phyloP scores from a whole-genome alignment of 2,329 filamentous ascomycete species.

The Aspergillus sp. region DNA sequence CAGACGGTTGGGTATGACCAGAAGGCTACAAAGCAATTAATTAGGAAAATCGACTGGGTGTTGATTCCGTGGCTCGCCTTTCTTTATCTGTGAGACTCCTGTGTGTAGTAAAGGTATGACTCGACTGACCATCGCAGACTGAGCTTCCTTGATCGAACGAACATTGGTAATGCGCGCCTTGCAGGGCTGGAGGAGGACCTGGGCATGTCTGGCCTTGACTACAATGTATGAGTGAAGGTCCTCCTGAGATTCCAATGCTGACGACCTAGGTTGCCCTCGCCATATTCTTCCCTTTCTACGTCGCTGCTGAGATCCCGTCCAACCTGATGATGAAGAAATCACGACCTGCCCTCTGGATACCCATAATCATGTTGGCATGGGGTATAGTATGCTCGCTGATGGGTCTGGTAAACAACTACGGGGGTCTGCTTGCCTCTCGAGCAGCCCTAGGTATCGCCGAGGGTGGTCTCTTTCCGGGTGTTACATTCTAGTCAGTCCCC shows the following conservation, averaged over 20 bases:
- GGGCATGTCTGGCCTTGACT: conserved; percentile 27
- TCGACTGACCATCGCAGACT: background rate
- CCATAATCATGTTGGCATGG: conserved; percentile 48
- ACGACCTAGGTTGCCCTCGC: conserved; percentile 23
- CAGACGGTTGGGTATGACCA: background rate
- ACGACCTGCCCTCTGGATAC: conserved; percentile 54
- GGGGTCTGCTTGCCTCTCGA: conserved; percentile 51
- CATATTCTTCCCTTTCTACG: conserved; percentile 44
- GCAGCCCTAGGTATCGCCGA: conserved; percentile 52
- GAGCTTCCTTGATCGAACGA: conserved; percentile 28
- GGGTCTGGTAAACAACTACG: conserved; percentile 53
- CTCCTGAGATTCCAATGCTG: background rate
- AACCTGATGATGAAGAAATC: conserved; percentile 47
- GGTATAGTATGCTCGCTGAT: conserved; percentile 37
- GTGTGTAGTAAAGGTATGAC: too few species aligned
- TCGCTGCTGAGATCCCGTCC: conserved; percentile 41
- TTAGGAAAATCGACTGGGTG: conserved; percentile 9
- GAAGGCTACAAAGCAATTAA: conserved; percentile 5
- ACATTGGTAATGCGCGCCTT: conserved; percentile 42
- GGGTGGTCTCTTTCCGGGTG: conserved; percentile 16
- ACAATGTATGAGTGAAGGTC: conserved; percentile 26
- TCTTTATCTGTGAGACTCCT: conserved; percentile 3
- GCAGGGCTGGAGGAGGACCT: conserved; percentile 27
- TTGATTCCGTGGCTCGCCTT: conserved; percentile 13
- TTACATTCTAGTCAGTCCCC: conserved; percentile 10